Base-by-base conservation (phyloP, 257 asterid genomes). In the Craterostigma plantagineum region DNA sequence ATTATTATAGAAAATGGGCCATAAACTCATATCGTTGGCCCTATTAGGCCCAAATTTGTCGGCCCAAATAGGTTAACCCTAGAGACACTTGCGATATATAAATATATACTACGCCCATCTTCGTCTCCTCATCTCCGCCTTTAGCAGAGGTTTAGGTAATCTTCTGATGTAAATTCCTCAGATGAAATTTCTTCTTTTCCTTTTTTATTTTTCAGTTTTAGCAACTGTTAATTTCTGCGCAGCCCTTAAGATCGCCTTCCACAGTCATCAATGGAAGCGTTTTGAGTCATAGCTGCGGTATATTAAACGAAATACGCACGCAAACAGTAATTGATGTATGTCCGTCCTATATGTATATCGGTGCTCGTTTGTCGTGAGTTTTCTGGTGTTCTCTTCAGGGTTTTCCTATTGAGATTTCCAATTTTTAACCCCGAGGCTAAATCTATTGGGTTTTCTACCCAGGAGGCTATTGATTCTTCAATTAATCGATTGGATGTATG, bases 211-310 rank as follows among this genome's bases (percentile, higher is more conserved):
- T 23, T 23, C 30, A 23, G 30, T 23, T 23, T 23, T 9, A 16
- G 3, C 9, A 14, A 8, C 34, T 34, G 2, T 12, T 8, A 3
- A 10, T 0, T 18, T 8, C 10, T 4, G 93, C 86, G 87, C 72
- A 17, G 94, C 92, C 81, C 92, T 81, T 77, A 75, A 81, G 94
- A 77, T 81, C 92, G 94, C 87, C 94, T 81, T 77, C 84, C 94
- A 60, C 13, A 56, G 1, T 50, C 38, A 53, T 16, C 60, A 17
- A 69, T 77, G 94, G 94, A 67, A 77, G 87, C 94, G 92, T 58
- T 77, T 81, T 38, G 94, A 77, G 94, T 81, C 94, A 81, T 77
- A 61, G 87, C 84, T 18, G 76, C 76, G 80, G 72, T 27, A 71
- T 15, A 71, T 64, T 16, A 54, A 71, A 71, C 43, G 38, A 27